phyloP scores from a whole-genome alignment of 805 yeast genomes.

The Lipomyces kockii region DNA sequence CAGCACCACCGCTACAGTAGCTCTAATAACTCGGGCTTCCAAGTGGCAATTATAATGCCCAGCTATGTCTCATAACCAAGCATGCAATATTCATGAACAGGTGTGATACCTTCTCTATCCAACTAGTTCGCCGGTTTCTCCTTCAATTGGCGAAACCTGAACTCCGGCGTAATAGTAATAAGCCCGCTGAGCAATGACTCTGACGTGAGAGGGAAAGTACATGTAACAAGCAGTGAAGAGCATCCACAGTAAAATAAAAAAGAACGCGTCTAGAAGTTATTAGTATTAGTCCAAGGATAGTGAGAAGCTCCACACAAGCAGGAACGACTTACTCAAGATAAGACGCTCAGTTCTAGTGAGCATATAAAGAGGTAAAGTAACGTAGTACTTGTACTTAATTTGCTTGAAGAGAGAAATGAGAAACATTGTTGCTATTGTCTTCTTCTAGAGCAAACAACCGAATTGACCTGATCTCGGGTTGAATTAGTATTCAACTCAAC shows the following conservation, averaged over 20 bases:
- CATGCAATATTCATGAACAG: not conserved
- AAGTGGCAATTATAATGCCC: not conserved
- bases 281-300: not conserved
- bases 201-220: constrained; percentile 34
- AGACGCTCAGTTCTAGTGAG: constrained; percentile 28
- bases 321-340: constrained; percentile 28
- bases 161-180: constrained; percentile 33
- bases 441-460: not conserved
- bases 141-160: constrained; percentile 3
- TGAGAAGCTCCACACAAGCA: not conserved
- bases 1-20: not conserved
- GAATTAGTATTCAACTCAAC: too few relatives aligned
- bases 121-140: not conserved
- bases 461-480: too few relatives aligned
- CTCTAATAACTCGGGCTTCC: not conserved
- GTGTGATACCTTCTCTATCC: not conserved
- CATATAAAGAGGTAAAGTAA: constrained; percentile 34
- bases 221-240: constrained; percentile 28
- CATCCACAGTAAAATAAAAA: constrained; percentile 27
- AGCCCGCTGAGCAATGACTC: constrained; percentile 33
- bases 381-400: constrained; percentile 32
- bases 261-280: constrained; percentile 21
- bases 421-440: constrained; percentile 10
- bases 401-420: constrained; percentile 19
- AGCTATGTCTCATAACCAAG: not conserved